Conservation (phyloP, 2,329 filamentous ascomycete species). For the Phoma herbarum region DNA sequence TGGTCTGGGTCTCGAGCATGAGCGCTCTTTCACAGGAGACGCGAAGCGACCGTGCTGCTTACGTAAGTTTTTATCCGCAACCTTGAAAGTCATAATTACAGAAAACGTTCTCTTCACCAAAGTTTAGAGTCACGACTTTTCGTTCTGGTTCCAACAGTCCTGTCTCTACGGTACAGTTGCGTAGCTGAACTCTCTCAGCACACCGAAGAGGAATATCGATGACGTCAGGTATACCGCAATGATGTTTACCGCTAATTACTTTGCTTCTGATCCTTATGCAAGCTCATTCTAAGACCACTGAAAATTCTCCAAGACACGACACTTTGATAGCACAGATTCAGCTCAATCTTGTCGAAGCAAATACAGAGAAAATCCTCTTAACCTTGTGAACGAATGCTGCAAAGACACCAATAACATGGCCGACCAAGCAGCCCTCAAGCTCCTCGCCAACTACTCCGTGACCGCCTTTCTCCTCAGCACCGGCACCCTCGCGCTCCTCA, state of each 20-base stretch:
- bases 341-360: background rate
- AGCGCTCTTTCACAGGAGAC: background rate
- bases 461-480: slow-evolving; percentile 25
- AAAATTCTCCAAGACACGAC: background rate
- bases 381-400: too few relatives aligned
- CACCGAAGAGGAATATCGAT: background rate
- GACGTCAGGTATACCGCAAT: background rate
- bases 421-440: slow-evolving; percentile 18
- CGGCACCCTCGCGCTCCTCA: slow-evolving; percentile 20
- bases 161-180: background rate
- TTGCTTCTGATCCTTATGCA: background rate
- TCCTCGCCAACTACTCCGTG: slow-evolving; percentile 24
- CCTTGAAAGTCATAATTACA: too few relatives aligned
- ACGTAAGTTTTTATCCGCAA: background rate
- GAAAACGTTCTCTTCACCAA: too few relatives aligned
- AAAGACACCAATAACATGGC: background rate
- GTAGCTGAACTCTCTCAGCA: background rate
- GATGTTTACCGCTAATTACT: too few relatives aligned
- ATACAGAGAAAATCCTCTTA: background rate
- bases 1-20: background rate
- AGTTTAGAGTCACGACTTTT: background rate
- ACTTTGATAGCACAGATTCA: background rate
- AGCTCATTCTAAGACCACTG: background rate
- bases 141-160: background rate
- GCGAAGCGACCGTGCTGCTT: background rate